Percentiles rank a stretch among this genome's conserved stretches.
Conservation (phyloP, 31 red algal species). For the Asparagopsis taxiformis region DNA sequence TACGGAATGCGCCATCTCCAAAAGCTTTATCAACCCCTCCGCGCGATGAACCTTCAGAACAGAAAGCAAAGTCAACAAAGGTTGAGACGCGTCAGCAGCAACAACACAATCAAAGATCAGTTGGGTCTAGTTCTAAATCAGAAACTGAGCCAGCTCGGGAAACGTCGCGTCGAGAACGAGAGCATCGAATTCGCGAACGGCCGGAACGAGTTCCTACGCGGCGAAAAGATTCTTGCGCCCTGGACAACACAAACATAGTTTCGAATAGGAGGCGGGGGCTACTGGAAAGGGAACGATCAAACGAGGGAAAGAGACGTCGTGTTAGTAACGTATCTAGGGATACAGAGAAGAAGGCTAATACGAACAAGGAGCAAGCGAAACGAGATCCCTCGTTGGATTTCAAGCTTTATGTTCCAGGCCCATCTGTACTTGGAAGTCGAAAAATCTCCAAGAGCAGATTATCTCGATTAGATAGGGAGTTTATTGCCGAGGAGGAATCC, state of each 20-base stretch:
- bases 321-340: slow-evolving; percentile 9
- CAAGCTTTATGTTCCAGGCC: slow-evolving; percentile 34
- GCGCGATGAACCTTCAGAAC: not conserved
- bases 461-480: slow-evolving; percentile 10
- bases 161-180: not conserved
- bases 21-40: not conserved
- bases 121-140: not conserved
- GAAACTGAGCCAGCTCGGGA: not conserved
- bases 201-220: not conserved
- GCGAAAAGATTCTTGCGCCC: slow-evolving; percentile 21
- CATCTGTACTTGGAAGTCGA: slow-evolving; percentile 42
- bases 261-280: not conserved
- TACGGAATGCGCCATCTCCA: not conserved
- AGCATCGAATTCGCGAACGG: slow-evolving; percentile 16
- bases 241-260: slow-evolving; percentile 5
- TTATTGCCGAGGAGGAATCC: not conserved
- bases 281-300: slow-evolving; percentile 13
- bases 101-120: slow-evolving; percentile 1
- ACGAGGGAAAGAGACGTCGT: slow-evolving; percentile 35
- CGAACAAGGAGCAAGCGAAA: slow-evolving; percentile 7
- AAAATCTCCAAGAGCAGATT: slow-evolving; percentile 11
- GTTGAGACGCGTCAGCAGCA: slow-evolving; percentile 3
- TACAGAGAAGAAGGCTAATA: not conserved
- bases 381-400: slow-evolving; percentile 26
- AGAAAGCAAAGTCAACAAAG: not conserved